These are phyloP conservation scores for Mucor plumbeus DNA, from an alignment of 371 early-diverging fungal species.

Conservation along the genomic window DNA sequence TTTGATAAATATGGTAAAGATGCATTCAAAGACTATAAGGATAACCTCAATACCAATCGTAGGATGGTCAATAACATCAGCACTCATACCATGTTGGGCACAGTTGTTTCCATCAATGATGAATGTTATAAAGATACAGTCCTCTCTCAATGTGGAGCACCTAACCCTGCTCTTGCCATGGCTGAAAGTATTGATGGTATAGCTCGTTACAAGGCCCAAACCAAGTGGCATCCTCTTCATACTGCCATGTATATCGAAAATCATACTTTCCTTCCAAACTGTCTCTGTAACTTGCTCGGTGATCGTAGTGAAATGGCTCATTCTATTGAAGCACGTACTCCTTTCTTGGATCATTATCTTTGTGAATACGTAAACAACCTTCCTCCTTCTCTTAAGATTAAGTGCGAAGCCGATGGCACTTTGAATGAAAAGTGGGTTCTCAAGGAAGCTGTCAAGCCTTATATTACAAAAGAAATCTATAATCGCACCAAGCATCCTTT, in stretches of 20 bases:
- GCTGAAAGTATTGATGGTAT: constrained; percentile 22
- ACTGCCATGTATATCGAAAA: constrained; percentile 28
- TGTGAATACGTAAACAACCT: constrained; percentile 33
- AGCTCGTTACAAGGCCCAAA: constrained; percentile 23
- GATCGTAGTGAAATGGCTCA: constrained; percentile 38
- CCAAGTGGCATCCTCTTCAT: constrained; percentile 35
- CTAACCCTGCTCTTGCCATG: constrained; percentile 15
- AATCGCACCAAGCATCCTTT: constrained; percentile 31
- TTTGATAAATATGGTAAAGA: neutral
- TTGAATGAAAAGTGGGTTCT: constrained; percentile 36
- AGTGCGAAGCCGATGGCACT: constrained; percentile 15
- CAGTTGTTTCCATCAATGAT: neutral
- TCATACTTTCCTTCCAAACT: constrained; percentile 26
- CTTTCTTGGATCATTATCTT: constrained; percentile 30
- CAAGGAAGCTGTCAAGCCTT: constrained; percentile 32
- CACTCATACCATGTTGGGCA: constrained; percentile 2
- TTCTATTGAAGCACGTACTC: constrained; percentile 33
- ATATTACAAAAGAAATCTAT: constrained; percentile 30
- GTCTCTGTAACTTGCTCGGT: constrained; percentile 28
- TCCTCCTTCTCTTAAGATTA: constrained; percentile 32
- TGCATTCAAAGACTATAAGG: neutral
- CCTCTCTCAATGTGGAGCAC: constrained; percentile 12
- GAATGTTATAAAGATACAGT: neutral
- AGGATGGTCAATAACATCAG: constrained; percentile 16
- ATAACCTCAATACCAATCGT: neutral